Evolutionary conservation across 306 rosid species (phyloP).

Genomic region (Vigna unguiculata): DNA sequence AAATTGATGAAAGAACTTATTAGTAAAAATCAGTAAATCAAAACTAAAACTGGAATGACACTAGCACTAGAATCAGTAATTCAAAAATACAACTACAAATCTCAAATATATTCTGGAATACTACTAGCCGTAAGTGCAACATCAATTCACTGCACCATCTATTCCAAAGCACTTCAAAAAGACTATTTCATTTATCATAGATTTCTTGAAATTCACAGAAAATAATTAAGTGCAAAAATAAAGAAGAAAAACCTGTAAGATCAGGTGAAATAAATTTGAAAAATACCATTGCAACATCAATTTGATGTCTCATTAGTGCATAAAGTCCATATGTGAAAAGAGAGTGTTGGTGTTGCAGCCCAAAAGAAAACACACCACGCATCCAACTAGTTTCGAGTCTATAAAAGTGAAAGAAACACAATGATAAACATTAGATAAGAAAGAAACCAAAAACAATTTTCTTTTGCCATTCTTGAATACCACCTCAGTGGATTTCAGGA

Average conservation of each 20-base stretch:
- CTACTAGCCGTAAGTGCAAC: no score
- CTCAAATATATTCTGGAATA: no score
- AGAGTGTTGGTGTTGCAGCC: conserved; percentile 96
- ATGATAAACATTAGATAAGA: conserved; percentile 28
- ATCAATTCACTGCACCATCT: no score
- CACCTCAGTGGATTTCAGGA: conserved; percentile 23
- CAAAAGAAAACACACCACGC: conserved; percentile 99
- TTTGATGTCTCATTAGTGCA: conserved; percentile 83
- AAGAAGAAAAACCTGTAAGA: conserved; percentile 35
- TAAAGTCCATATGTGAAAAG: conserved; percentile 91
- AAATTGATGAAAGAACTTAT: no score
- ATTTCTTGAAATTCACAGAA: conserved; percentile 29
- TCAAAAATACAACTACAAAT: no score
- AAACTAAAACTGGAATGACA: no score
- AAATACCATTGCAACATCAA: conserved; percentile 95
- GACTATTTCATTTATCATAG: no score
- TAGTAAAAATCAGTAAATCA: no score
- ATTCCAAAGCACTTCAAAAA: no score
- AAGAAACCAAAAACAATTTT: conserved; percentile 7
- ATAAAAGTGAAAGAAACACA: conserved; percentile 43
- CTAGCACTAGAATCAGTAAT: no score
- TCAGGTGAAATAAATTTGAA: conserved; percentile 34
- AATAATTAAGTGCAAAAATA: conserved; percentile 31
- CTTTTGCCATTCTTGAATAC: conserved; percentile 38
- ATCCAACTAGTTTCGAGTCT: conserved; percentile 95